Base-by-base conservation (phyloP, 768 basidiomycete species). In the Crassisporium funariophilum region DNA sequence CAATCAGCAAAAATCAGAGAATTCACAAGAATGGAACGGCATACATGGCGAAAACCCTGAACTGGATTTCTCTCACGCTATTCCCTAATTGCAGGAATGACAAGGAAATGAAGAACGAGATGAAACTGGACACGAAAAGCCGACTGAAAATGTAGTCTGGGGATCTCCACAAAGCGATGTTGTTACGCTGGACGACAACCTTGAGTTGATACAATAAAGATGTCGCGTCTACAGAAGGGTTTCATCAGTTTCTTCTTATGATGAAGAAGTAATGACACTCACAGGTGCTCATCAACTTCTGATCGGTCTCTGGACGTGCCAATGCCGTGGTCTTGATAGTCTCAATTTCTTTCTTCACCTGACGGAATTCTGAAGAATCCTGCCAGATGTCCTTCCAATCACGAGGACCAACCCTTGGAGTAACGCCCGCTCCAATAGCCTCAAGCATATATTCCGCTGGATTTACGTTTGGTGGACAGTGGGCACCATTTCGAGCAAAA, bases 311-410 rank as follows among this genome's bases (percentile, higher is more conserved):
- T 1, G 76, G 74, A 29, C 62, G 60, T 7, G 76, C 64, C 20
- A 82, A 65, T 1, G 75, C 79, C 16, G 71, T 70, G 10, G 54
- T 50, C 56, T 81, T 81, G 58, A 83, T 77, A 3, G 52, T 54
- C 6, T 61, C 55, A 22, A 83, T 81, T 47, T 82, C 75, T 20
- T 55, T 56, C 17, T 63, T 67, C 22, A 74, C 72, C 19, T 53
- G 55, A 35, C 64, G 47, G 44, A 57, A 76, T 65, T 94, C 86
- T 0, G 80, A 72, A 4, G 86, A 91, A 27, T 86, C 81, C 13
- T 79, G 65, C 93, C 93, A 95, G 39, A 91, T 72, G 51, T 90
- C 82, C 45, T 83, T 83, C 93, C 93, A 95, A 58, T 95, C 92
- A 23, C 82, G 80, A 45, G 85, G 77, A 1, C 88, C 88, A 27